A percentile compares a stretch with the other conserved stretches of the same genome.
Conservation (phyloP, 2,329 filamentous ascomycete genomes). For the Tothia fuscella region DNA sequence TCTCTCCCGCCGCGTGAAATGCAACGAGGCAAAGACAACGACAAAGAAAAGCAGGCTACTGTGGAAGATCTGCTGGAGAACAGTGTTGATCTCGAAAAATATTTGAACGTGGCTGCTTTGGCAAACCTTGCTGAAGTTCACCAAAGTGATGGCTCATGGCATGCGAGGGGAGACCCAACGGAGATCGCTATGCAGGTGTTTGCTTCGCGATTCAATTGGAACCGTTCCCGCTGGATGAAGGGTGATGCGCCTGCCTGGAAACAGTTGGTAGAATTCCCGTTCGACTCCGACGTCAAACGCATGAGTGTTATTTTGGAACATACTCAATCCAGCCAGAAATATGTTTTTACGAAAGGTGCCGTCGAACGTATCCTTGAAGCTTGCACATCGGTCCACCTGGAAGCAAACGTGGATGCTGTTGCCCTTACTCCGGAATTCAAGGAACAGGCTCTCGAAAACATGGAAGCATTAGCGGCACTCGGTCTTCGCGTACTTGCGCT, state of each 20-base stretch:
- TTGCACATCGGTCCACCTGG: constrained; percentile 42
- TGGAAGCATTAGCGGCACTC: constrained; percentile 48
- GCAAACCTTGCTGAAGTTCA: constrained; percentile 55
- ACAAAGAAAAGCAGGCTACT: constrained; percentile 15
- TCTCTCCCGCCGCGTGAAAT: constrained; percentile 10
- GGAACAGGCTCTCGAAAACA: constrained; percentile 50
- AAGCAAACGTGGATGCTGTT: constrained; percentile 26
- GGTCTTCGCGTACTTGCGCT: constrained; percentile 13
- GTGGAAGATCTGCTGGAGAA: constrained; percentile 26
- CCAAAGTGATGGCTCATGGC: constrained; percentile 46
- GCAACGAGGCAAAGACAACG: constrained; percentile 15
- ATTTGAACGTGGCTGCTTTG: constrained; percentile 51
- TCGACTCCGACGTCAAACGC: constrained; percentile 63
- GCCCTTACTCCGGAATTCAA: constrained; percentile 42
- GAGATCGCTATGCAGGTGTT: constrained; percentile 69
- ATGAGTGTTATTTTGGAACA: constrained; percentile 59
- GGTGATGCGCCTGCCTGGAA: constrained; percentile 21
- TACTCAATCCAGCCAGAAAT: constrained; percentile 26
- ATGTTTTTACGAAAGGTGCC: constrained; percentile 52
- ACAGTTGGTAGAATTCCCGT: constrained; percentile 53
- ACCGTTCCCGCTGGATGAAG: constrained; percentile 39
- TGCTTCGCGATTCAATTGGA: constrained; percentile 55
- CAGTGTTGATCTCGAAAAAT: constrained; percentile 40
- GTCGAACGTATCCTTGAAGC: constrained; percentile 56
- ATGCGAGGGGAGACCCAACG: constrained; percentile 54